Conservation (phyloP, 768 basidiomycete genomes). For the Nidularia sp. region DNA sequence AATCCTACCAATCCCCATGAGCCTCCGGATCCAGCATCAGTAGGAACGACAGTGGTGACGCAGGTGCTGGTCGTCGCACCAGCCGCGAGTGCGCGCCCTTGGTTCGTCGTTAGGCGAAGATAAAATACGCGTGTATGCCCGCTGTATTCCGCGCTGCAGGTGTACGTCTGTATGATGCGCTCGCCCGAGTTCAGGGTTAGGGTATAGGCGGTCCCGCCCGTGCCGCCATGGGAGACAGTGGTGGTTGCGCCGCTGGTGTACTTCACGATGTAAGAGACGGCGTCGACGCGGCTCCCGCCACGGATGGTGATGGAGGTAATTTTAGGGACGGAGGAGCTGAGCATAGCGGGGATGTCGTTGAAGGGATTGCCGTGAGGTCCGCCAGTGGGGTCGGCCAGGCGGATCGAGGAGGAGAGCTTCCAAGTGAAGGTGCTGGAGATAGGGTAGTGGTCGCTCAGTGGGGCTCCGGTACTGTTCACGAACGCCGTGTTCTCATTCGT, state of each 20-base stretch:
- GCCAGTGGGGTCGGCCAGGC: slow-evolving; percentile 25
- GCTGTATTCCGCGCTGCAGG: slow-evolving; percentile 21
- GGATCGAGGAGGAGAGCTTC: slow-evolving; percentile 22
- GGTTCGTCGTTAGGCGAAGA: slow-evolving; percentile 21
- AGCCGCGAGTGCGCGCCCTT: slow-evolving; percentile 18
- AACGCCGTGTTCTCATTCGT: slow-evolving; percentile 27
- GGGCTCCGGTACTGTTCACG: slow-evolving; percentile 18
- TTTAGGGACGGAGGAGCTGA: slow-evolving; percentile 14
- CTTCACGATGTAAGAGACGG: slow-evolving; percentile 19
- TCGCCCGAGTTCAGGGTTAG: slow-evolving; percentile 21
- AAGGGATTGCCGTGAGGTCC: slow-evolving; percentile 26
- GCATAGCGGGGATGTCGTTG: slow-evolving; percentile 21
- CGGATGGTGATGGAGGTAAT: slow-evolving; percentile 25
- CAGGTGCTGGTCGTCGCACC: slow-evolving; percentile 24
- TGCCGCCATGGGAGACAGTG: slow-evolving; percentile 24
- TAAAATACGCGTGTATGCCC: slow-evolving; percentile 26
- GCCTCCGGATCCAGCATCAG: slow-evolving; percentile 20
- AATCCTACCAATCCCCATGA: slow-evolving; percentile 26
- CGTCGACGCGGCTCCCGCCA: slow-evolving; percentile 25
- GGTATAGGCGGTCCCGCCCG: slow-evolving; percentile 23
- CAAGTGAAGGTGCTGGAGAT: slow-evolving; percentile 21
- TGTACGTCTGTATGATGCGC: slow-evolving; percentile 12
- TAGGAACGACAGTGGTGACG: slow-evolving; percentile 17
- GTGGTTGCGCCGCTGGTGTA: slow-evolving; percentile 10
- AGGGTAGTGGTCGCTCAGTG: slow-evolving; percentile 33